These are phyloP conservation scores for Cytidiella melzeri DNA, from an alignment of 768 basidiomycete genomes.

Conservation along the genomic window DNA sequence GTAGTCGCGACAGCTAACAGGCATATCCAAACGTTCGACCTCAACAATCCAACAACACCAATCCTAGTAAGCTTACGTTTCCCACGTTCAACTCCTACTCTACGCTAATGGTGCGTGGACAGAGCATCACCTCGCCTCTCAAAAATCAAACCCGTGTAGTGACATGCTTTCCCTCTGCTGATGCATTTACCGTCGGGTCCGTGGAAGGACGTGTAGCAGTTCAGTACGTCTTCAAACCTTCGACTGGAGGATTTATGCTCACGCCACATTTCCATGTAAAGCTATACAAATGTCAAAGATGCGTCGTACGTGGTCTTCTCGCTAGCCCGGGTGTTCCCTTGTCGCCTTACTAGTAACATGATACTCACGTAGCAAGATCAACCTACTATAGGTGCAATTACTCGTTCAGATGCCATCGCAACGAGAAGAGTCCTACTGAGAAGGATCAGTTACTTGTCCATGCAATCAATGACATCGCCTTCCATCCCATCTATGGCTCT, in stretches of 20 bases:
- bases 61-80: constrained; percentile 50
- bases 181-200: constrained; percentile 78
- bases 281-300: constrained; percentile 43
- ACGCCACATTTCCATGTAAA: neutral
- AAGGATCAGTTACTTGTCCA: constrained; percentile 42
- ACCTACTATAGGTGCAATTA: constrained; percentile 36
- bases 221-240: constrained; percentile 62
- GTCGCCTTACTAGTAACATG: neutral
- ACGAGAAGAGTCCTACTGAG: constrained; percentile 24
- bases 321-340: constrained; percentile 39
- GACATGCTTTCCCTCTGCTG: constrained; percentile 75
- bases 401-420: constrained; percentile 47
- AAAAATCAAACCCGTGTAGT: constrained; percentile 91
- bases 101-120: constrained; percentile 1
- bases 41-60: constrained; percentile 70
- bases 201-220: constrained; percentile 91
- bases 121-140: constrained; percentile 79
- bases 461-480: constrained; percentile 50
- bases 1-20: constrained; percentile 92
- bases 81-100: neutral
- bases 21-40: constrained; percentile 83
- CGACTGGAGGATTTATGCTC: neutral
- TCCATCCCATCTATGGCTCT: constrained; percentile 48
- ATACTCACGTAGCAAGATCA: neutral
- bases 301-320: constrained; percentile 75